phyloP scores from a whole-genome alignment of 257 asterid species.

The Solanum peruvianum region DNA sequence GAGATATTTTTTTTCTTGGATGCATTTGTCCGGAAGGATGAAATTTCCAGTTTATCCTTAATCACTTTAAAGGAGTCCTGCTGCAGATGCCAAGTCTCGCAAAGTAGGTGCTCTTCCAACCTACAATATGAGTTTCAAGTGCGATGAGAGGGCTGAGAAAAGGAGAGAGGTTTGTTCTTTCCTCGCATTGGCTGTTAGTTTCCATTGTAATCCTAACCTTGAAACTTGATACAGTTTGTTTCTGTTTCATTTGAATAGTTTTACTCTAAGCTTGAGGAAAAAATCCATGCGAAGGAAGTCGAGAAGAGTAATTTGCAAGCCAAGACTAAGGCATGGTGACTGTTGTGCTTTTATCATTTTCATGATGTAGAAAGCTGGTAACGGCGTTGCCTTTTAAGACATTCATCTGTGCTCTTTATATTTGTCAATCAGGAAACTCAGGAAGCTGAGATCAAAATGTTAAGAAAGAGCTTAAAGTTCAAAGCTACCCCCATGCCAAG shows the following conservation, averaged over 20 bases:
- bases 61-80: constrained; percentile 8
- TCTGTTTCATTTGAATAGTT: constrained; percentile 29
- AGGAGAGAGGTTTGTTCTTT: constrained; percentile 13
- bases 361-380: background rate
- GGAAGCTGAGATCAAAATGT: constrained; percentile 63
- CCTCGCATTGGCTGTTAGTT: background rate
- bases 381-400: background rate
- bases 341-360: background rate
- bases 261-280: constrained; percentile 68
- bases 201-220: background rate
- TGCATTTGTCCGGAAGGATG: background rate
- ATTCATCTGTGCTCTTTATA: background rate
- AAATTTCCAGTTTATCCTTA: constrained; percentile 1
- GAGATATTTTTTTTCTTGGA: background rate
- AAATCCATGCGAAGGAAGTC: constrained; percentile 69
- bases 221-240: background rate
- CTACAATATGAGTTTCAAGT: constrained; percentile 16
- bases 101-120: constrained; percentile 11
- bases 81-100: constrained; percentile 6
- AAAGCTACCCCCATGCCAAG: constrained; percentile 89
- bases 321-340: constrained; percentile 35
- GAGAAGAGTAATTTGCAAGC: constrained; percentile 57
- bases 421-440: constrained; percentile 46
- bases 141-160: constrained; percentile 19
- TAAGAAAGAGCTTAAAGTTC: constrained; percentile 56